These are phyloP conservation scores for Botrytis deweyae DNA, from an alignment of 2,329 filamentous ascomycete genomes.

Conservation along the genomic window DNA sequence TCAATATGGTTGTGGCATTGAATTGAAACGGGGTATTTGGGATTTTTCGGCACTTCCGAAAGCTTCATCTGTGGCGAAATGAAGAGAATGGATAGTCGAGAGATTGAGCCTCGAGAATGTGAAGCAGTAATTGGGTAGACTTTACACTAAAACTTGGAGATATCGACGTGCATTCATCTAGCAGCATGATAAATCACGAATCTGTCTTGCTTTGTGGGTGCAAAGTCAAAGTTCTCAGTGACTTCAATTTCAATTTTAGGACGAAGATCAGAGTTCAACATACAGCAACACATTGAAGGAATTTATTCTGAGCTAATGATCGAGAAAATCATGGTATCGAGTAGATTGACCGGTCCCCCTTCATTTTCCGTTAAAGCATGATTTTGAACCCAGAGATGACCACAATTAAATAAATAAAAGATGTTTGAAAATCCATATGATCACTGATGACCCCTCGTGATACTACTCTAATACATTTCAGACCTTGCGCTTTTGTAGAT, in stretches of 20 bases:
- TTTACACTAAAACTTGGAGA: background rate
- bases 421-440: no score
- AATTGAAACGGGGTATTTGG: background rate
- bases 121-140: background rate
- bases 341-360: background rate
- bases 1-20: background rate
- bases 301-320: background rate
- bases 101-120: background rate
- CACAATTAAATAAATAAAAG: background rate
- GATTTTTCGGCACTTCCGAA: background rate
- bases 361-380: background rate
- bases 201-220: background rate
- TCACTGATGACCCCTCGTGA: background rate
- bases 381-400: background rate
- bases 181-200: background rate
- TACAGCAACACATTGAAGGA: background rate
- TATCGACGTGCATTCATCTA: background rate
- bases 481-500: background rate
- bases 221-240: background rate
- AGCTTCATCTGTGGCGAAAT: background rate
- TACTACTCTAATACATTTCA: background rate
- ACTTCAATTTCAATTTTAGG: background rate
- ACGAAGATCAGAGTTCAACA: background rate
- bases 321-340: background rate
- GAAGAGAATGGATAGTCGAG: background rate